These are phyloP conservation scores for Escallonia rubra DNA, from an alignment of 129 eudicot species.

Conservation along the genomic window DNA sequence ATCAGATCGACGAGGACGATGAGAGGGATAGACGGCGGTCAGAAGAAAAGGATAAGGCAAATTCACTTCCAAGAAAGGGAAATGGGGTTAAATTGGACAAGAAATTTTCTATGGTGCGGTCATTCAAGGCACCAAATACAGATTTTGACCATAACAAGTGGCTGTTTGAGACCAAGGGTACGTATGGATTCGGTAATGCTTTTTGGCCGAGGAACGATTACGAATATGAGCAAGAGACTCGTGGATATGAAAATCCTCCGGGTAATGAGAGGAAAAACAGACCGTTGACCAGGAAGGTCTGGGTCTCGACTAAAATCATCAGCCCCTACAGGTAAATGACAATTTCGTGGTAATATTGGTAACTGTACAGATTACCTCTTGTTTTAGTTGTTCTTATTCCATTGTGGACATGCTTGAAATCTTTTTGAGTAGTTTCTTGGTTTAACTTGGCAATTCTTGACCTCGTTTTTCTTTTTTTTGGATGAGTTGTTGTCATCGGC, in stretches of 20 bases:
- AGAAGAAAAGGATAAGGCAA: constrained; percentile 64
- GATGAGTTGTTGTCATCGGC: too few relatives aligned
- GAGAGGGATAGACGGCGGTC: constrained; percentile 35
- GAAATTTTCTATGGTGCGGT: constrained; percentile 74
- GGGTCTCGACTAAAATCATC: constrained; percentile 83
- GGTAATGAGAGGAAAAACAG: constrained; percentile 63
- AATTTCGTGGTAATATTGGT: too few relatives aligned
- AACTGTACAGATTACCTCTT: too few relatives aligned
- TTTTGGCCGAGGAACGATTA: constrained; percentile 92
- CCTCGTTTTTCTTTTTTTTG: too few relatives aligned
- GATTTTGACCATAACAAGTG: constrained; percentile 87
- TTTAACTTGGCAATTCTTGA: too few relatives aligned
- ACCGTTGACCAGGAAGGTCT: constrained; percentile 88
- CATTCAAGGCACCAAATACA: constrained; percentile 69
- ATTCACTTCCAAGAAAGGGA: constrained; percentile 45
- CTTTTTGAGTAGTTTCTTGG: too few relatives aligned
- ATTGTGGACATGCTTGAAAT: too few relatives aligned
- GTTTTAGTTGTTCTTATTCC: too few relatives aligned
- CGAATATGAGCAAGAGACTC: constrained; percentile 36
- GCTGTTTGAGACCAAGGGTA: constrained; percentile 97
- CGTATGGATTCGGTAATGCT: constrained; percentile 98
- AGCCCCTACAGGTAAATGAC: constrained; percentile 87
- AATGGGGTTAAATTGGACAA: constrained; percentile 47
- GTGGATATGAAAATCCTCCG: constrained; percentile 63
- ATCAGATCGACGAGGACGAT: constrained; percentile 25